These are phyloP conservation scores for Skeletonema potamos DNA, from an alignment of 108 stramenopile species.

Conservation along the genomic window DNA sequence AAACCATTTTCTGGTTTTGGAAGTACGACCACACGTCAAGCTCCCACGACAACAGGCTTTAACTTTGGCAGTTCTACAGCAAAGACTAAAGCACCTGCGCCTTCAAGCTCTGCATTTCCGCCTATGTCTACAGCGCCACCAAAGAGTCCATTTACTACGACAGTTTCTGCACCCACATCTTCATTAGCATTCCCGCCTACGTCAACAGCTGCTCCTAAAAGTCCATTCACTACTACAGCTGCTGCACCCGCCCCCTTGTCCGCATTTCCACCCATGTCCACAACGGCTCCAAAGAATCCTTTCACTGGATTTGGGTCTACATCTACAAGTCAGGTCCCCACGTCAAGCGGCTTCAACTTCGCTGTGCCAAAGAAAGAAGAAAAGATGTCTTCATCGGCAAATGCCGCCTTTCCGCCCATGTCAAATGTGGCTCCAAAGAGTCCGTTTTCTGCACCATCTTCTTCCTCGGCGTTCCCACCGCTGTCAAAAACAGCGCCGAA, in stretches of 20 bases:
- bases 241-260: neutral
- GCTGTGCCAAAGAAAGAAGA: neutral
- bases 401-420: conserved; percentile 4
- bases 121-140: conserved; percentile 5
- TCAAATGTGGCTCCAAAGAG: conserved; percentile 6
- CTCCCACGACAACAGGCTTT: neutral
- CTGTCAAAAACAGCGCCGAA: neutral
- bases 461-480: conserved; percentile 8
- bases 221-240: conserved; percentile 2
- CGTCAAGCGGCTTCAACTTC: neutral
- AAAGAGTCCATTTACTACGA: conserved; percentile 8
- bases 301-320: neutral
- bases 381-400: neutral
- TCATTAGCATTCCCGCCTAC: conserved; percentile 26
- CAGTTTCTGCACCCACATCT: neutral
- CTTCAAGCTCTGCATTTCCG: neutral
- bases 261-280: neutral
- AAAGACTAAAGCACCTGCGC: neutral
- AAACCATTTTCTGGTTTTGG: conserved; percentile 34
- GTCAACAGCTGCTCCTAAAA: conserved; percentile 17
- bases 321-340: neutral
- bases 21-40: neutral
- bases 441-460: neutral
- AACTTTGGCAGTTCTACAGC: neutral
- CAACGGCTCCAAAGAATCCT: neutral